phyloP scores from a whole-genome alignment of 2,329 filamentous ascomycete species.

The Claviceps fusiformis region DNA sequence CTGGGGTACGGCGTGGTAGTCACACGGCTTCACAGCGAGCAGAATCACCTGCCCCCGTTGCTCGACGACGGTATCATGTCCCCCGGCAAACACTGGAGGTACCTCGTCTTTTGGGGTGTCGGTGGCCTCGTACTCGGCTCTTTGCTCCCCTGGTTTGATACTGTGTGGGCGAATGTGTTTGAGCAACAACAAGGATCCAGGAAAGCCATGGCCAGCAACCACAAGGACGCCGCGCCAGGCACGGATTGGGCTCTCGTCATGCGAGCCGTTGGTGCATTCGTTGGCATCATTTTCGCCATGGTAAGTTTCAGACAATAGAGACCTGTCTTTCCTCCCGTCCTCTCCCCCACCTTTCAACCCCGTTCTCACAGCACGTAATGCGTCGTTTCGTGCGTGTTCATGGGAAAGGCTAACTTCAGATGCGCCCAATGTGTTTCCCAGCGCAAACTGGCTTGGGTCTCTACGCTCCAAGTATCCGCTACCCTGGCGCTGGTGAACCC shows the following conservation, averaged over 20 bases:
- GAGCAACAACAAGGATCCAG: slow-evolving; percentile 20
- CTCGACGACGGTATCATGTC: slow-evolving; percentile 29
- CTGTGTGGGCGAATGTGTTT: slow-evolving; percentile 49
- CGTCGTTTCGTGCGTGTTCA: no score
- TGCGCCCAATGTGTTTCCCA: slow-evolving; percentile 19
- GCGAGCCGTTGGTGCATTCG: slow-evolving; percentile 45
- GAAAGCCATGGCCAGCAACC: slow-evolving; percentile 14
- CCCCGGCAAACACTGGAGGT: slow-evolving; percentile 42
- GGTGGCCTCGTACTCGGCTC: slow-evolving; percentile 67
- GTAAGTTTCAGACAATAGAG: slow-evolving; percentile 36
- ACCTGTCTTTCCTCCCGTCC: no score
- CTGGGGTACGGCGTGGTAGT: slow-evolving; percentile 73
- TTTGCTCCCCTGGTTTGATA: slow-evolving; percentile 73
- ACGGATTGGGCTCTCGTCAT: slow-evolving; percentile 61
- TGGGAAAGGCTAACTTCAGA: no score
- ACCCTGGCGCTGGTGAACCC: slow-evolving; percentile 86
- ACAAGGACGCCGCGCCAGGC: slow-evolving; percentile 25
- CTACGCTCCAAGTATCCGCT: slow-evolving; percentile 81
- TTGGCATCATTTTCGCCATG: slow-evolving; percentile 55
- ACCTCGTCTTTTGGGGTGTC: slow-evolving; percentile 69
- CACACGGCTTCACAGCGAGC: slow-evolving; percentile 60
- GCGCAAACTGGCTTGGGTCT: slow-evolving; percentile 87
- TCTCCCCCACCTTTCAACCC: no score
- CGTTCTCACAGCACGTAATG: no score
- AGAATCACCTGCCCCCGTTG: slow-evolving; percentile 46